These are phyloP conservation scores for Chlamydomonas incerta DNA, from an alignment of 139 green algal species.

Conservation along the genomic window DNA sequence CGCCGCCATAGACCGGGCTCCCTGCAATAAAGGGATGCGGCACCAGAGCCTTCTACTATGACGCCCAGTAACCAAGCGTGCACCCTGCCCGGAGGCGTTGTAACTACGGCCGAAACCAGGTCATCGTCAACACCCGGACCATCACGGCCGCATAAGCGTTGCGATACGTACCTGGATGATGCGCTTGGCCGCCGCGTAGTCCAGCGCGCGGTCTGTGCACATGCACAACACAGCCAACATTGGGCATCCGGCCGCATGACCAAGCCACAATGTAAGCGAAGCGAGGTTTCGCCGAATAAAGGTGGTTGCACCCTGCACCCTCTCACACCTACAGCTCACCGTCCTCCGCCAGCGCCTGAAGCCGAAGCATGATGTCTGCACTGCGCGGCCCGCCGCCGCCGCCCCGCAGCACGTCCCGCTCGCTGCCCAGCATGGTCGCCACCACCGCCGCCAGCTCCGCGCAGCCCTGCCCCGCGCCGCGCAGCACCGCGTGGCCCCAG, in stretches of 20 bases:
- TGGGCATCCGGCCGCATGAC: too few relatives aligned
- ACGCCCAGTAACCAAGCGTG: too few relatives aligned
- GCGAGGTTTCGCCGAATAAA: too few relatives aligned
- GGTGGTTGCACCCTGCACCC: too few relatives aligned
- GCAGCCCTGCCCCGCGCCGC: constrained; percentile 23
- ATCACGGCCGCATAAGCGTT: too few relatives aligned
- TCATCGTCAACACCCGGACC: too few relatives aligned
- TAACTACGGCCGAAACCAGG: too few relatives aligned
- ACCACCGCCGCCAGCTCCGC: constrained; percentile 51
- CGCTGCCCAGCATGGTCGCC: constrained; percentile 52
- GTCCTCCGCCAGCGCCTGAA: constrained; percentile 49
- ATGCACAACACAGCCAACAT: too few relatives aligned
- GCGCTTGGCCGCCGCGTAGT: constrained; percentile 20
- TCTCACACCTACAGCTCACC: too few relatives aligned
- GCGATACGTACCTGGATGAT: constrained; percentile 6
- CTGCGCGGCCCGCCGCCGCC: constrained; percentile 14
- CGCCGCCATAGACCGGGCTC: constrained; percentile 41
- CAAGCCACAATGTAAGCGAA: too few relatives aligned
- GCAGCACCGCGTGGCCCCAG: constrained; percentile 61
- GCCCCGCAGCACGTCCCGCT: constrained; percentile 57
- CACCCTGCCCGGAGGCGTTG: too few relatives aligned
- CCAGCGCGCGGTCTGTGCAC: constrained; percentile 5
- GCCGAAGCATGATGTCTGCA: constrained; percentile 48
- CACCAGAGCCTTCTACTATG: too few relatives aligned
- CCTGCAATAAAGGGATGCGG: constrained; percentile 13